Base-by-base conservation (phyloP, 2,329 filamentous ascomycete species). In the Clonostachys rosea region DNA sequence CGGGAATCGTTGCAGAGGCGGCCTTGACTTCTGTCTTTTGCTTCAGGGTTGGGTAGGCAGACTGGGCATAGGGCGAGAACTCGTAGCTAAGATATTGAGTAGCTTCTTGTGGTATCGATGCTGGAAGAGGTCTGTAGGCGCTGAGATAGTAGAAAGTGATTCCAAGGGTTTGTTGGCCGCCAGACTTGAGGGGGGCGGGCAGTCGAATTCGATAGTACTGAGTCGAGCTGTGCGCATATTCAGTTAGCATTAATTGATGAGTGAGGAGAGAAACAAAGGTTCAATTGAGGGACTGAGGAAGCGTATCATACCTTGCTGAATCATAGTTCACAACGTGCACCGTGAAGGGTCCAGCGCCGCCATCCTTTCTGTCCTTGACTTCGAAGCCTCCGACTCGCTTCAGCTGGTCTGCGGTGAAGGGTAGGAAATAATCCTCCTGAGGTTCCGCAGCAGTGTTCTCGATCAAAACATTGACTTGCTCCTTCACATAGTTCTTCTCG, bases 11-110 rank as follows among this genome's bases (percentile, higher is more conserved):
- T 53, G 79, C 72, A 47, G 82, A 86, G 43, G 88, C 80, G 57
- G 95, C 84, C 74, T 96, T 96, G 69, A 99, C 70, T 69, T 97
- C 96, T 37, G 94, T 97, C 81, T 96, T 96, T 67, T 99, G 94
- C 73, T 96, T 96, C 59, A 81, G 67, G 13, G 91, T 96, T 16
- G 78, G 71, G 73, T 99, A 99, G 51, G 87, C 85, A 10, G 89
- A 95, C 14, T 85, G 86, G 42, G 78, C 80, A 69, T 95, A 96
- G 55, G 88, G 87, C 51, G 89, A 92, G 74, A 96, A 95, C 47
- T 83, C 76, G 74, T 95, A 91, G 48, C 81, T 76, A 46, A 99
- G 83, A 70, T 86, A 96, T 69, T 99, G 94, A 65, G 86, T 83
- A 45, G 91, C 90, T 42, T 83, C 78, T 67, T 99, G 94, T n/a